A percentile compares a stretch with the other conserved stretches of the same genome.
Conservation (phyloP, 1,139 yeast species). For the Saccharomyces pastorianus region DNA sequence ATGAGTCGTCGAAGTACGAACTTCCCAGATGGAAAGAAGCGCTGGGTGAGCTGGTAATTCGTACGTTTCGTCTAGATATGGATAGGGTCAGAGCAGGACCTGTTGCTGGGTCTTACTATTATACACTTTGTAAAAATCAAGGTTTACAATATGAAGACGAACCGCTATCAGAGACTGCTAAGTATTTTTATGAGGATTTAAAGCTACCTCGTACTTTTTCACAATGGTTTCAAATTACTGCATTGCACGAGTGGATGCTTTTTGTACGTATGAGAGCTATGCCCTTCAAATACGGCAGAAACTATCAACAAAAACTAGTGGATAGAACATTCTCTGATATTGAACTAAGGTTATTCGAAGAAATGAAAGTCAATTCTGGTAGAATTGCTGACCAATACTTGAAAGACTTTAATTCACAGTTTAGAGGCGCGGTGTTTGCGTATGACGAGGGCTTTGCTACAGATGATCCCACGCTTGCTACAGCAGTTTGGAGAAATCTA, state of each 20-base stretch:
- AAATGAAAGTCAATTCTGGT: slow-evolving; percentile 76
- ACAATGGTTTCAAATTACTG: slow-evolving; percentile 91
- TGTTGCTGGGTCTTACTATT: slow-evolving; percentile 82
- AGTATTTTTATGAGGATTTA: slow-evolving; percentile 69
- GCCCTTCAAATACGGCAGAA: slow-evolving; percentile 82
- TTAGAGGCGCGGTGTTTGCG: slow-evolving; percentile 81
- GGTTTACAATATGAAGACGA: slow-evolving; percentile 70
- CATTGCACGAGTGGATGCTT: slow-evolving; percentile 87
- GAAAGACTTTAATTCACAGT: slow-evolving; percentile 83
- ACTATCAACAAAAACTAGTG: slow-evolving; percentile 85
- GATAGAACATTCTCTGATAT: slow-evolving; percentile 86
- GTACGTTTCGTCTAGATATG: slow-evolving; percentile 72
- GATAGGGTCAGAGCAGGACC: slow-evolving; percentile 90
- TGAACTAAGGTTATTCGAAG: slow-evolving; percentile 76
- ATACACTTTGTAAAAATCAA: slow-evolving; percentile 79
- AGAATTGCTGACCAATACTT: slow-evolving; percentile 77
- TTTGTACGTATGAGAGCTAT: slow-evolving; percentile 92
- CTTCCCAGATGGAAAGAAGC: slow-evolving; percentile 64
- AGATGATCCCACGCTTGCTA: slow-evolving; percentile 77
- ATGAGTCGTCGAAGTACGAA: slow-evolving; percentile 50
- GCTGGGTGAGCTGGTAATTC: slow-evolving; percentile 65
- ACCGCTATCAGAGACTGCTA: slow-evolving; percentile 55
- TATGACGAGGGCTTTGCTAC: slow-evolving; percentile 88
- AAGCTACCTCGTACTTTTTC: slow-evolving; percentile 79
- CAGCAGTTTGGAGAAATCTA: slow-evolving; percentile 85